Percentiles rank a stretch among this genome's conserved stretches.
These are phyloP conservation scores for Epichloe elymi DNA, from an alignment of 2,329 filamentous ascomycete genomes.

Conservation along the genomic window DNA sequence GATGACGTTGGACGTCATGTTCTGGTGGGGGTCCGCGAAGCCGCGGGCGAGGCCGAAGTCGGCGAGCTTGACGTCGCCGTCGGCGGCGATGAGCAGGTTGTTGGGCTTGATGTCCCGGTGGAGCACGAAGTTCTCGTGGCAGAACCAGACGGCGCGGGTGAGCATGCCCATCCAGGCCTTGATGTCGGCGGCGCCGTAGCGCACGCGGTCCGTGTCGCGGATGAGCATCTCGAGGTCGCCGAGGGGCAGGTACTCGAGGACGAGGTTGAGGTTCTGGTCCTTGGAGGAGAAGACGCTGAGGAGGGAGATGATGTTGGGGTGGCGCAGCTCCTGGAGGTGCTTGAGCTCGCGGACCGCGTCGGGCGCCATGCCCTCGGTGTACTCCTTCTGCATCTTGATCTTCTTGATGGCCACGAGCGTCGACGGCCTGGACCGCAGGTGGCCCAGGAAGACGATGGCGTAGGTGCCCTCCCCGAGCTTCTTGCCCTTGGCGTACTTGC, in stretches of 20 bases:
- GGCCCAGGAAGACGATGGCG: slow-evolving; percentile 84
- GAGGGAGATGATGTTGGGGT: slow-evolving; percentile 90
- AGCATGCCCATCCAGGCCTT: slow-evolving; percentile 99
- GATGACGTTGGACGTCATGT: slow-evolving; percentile 91
- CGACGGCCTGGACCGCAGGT: slow-evolving; percentile 58
- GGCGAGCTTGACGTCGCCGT: slow-evolving; percentile 87
- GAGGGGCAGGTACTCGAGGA: slow-evolving; percentile 86
- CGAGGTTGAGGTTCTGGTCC: slow-evolving; percentile 90
- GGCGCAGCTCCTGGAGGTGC: slow-evolving; percentile 82
- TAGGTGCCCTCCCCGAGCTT: slow-evolving; percentile 96
- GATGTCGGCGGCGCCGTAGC: slow-evolving; percentile 79
- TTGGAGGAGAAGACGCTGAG: slow-evolving; percentile 91
- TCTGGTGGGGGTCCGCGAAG: slow-evolving; percentile 76
- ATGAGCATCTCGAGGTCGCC: slow-evolving; percentile 93
- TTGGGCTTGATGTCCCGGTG: slow-evolving; percentile 99
- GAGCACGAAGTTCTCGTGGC: slow-evolving; percentile 84
- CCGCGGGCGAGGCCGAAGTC: slow-evolving; percentile 91
- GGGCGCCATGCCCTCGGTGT: slow-evolving; percentile 81
- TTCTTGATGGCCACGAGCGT: slow-evolving; percentile 84
- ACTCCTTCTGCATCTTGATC: slow-evolving; percentile 77
- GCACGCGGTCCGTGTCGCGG: slow-evolving; percentile 63
- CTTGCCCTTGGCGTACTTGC: slow-evolving; percentile 84
- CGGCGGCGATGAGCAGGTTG: slow-evolving; percentile 86
- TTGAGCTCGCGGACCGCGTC: slow-evolving; percentile 94
- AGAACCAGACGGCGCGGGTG: slow-evolving; percentile 86